A percentile compares a stretch with the other conserved stretches of the same genome.
Conservation (phyloP, 2,329 filamentous ascomycete species). For the Alternaria sp. region DNA sequence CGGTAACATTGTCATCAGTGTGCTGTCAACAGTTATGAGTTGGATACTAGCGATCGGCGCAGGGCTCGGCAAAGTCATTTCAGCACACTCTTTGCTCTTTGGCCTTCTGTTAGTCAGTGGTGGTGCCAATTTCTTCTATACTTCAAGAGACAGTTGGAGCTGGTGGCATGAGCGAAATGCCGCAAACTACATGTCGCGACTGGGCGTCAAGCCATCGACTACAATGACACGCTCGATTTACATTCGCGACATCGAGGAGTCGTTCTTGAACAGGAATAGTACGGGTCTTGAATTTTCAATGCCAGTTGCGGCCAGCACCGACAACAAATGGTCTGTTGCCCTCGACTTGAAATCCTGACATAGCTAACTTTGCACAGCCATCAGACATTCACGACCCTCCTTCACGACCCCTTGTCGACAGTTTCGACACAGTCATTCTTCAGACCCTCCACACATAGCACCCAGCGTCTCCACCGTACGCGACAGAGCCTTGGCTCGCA, state of each 20-base stretch:
- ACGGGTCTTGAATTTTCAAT: slow-evolving; percentile 34
- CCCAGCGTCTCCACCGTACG: slow-evolving; percentile 74
- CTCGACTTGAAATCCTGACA: neutral
- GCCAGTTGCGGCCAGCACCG: slow-evolving; percentile 20
- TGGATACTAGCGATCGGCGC: slow-evolving; percentile 73
- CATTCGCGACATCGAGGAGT: slow-evolving; percentile 78
- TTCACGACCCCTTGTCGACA: slow-evolving; percentile 33
- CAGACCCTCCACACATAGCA: slow-evolving; percentile 40
- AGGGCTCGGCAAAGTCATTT: slow-evolving; percentile 72
- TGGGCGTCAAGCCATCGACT: slow-evolving; percentile 80
- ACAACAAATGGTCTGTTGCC: slow-evolving; percentile 40
- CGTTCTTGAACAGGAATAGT: slow-evolving; percentile 54
- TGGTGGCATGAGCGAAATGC: slow-evolving; percentile 91
- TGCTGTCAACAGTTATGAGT: slow-evolving; percentile 78
- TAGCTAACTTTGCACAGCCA: slow-evolving; percentile 34
- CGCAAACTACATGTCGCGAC: slow-evolving; percentile 77
- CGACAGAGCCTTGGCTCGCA: slow-evolving; percentile 84
- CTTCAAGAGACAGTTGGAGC: slow-evolving; percentile 73
- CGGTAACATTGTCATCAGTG: slow-evolving; percentile 77
- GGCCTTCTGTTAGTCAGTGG: slow-evolving; percentile 72
- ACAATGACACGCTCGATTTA: slow-evolving; percentile 89
- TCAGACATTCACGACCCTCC: slow-evolving; percentile 49
- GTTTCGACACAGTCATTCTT: slow-evolving; percentile 29
- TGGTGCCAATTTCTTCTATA: slow-evolving; percentile 76
- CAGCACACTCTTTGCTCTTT: slow-evolving; percentile 78